Base-by-base conservation (phyloP, 2,329 filamentous ascomycete genomes). In the Penicillium sp. region DNA sequence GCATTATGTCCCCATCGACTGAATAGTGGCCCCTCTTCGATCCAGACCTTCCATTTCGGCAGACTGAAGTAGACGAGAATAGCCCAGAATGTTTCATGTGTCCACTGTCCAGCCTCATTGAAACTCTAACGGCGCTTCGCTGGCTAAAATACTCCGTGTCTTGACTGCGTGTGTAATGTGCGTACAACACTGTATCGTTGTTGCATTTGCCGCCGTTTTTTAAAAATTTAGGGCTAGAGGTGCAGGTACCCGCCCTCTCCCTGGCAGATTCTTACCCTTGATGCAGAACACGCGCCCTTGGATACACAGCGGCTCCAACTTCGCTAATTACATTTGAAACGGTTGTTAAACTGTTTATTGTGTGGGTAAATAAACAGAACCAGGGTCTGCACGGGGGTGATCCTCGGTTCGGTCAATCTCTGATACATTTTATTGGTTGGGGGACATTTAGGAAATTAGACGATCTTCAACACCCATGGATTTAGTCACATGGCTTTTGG, bases 391-490 rank as follows among this genome's bases (percentile, higher is more conserved):
- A 25, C 39, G 34, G 46, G 43, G 45, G 38, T 10, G 39, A 45
- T 40, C 55, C 53, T 40, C 45, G 55, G 53, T 52, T 42, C 18
- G 14, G 14, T 28, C 34, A 35, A 52, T 49, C 45, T 22, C 27
- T n/a, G 30, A 22, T 16, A 27, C 19, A 33, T 50, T 18, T 39
- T 6, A 55, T 40, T 52, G 53, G 51, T 9, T 28, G 18, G 3
- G 27, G 38, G 46, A 49, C 19, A 46, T 49, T 35, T 4, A 27
- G 41, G 46, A 46, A 46, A 46, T 30, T 25, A 29, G 22, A 22
- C 27, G 8, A 39, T 33, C 16, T 46, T 11, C 16, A 18, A 8
- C 10, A 31, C 36, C 14, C 27, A 30, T 29, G 12, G 13, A 35
- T 31, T 22, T 22, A 18, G 27, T 16, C 18, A 36, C 25, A 29